phyloP scores from a whole-genome alignment of 2,329 filamentous ascomycete genomes.

The Aureobasidium lini region DNA sequence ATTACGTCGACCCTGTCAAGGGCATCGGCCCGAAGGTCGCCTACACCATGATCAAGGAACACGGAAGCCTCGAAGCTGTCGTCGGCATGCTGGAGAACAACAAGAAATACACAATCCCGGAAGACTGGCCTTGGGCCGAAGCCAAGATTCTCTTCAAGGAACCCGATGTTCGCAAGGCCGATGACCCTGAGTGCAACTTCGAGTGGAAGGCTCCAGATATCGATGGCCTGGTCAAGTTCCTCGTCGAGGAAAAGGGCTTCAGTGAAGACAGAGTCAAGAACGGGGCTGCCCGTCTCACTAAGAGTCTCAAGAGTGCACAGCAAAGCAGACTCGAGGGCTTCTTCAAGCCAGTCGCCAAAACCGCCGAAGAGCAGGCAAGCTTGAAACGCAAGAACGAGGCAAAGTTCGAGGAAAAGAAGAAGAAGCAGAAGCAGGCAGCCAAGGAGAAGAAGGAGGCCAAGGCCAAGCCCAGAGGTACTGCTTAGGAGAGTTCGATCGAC shows the following conservation, averaged over 20 bases:
- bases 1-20: conserved; percentile 94
- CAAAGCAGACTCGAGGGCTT: conserved; percentile 91
- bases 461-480: conserved; percentile 67
- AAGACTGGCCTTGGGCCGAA: conserved; percentile 95
- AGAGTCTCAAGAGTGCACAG: conserved; percentile 85
- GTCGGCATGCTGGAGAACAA: conserved; percentile 69
- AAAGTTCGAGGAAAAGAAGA: conserved; percentile 86
- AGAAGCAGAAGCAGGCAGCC: conserved; percentile 87
- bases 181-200: conserved; percentile 85
- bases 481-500: background rate
- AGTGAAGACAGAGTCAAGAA: conserved; percentile 85
- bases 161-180: conserved; percentile 77
- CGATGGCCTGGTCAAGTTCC: conserved; percentile 79
- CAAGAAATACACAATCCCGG: conserved; percentile 78
- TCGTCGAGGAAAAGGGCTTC: conserved; percentile 94
- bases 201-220: conserved; percentile 95
- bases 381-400: conserved; percentile 92
- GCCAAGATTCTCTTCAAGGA: conserved; percentile 87
- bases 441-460: conserved; percentile 93
- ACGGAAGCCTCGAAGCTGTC: conserved; percentile 79
- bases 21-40: conserved; percentile 90
- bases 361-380: conserved; percentile 72
- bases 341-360: conserved; percentile 88
- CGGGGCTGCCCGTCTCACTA: conserved; percentile 70
- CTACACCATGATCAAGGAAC: conserved; percentile 86